These are phyloP conservation scores for Vaccinium darrowii DNA, from an alignment of 148 eudicot genomes.

Conservation along the genomic window DNA sequence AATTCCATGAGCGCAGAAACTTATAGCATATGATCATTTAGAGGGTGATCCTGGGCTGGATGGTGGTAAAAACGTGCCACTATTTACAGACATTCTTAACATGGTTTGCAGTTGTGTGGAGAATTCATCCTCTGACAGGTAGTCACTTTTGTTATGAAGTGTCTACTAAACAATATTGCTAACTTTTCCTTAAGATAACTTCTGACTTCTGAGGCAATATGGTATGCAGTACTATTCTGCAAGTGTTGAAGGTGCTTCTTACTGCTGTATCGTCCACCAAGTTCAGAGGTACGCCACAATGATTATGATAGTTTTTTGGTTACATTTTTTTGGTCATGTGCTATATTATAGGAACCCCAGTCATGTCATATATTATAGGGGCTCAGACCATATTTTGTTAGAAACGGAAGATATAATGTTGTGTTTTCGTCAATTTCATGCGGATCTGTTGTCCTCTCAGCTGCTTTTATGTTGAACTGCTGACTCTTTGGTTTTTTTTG, in stretches of 20 bases:
- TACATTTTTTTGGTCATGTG: background rate
- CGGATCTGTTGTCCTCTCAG: background rate
- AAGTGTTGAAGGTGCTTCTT: conserved; percentile 94
- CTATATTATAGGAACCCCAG: background rate
- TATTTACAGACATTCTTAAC: conserved; percentile 75
- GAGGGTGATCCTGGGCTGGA: conserved; percentile 99
- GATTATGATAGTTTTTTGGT: background rate
- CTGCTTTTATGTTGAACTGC: background rate
- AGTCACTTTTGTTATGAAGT: conserved; percentile 20
- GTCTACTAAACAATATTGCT: background rate
- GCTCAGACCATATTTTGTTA: background rate
- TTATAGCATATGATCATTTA: conserved; percentile 91
- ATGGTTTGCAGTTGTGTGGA: conserved; percentile 89
- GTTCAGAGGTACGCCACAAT: conserved; percentile 65
- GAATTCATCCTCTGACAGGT: conserved; percentile 94
- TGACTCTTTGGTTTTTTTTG: background rate
- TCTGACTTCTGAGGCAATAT: conserved; percentile 21
- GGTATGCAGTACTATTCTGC: conserved; percentile 82
- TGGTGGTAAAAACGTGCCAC: conserved; percentile 68
- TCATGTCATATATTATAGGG: background rate
- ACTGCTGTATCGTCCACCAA: conserved; percentile 94
- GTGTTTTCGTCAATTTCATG: background rate
- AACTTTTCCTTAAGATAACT: conserved; percentile 13
- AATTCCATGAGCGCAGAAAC: conserved; percentile 62
- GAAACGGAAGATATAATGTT: background rate